Evolutionary conservation across 768 basidiomycete genomes (phyloP).

Genomic region (Rhizopogon sp.): DNA sequence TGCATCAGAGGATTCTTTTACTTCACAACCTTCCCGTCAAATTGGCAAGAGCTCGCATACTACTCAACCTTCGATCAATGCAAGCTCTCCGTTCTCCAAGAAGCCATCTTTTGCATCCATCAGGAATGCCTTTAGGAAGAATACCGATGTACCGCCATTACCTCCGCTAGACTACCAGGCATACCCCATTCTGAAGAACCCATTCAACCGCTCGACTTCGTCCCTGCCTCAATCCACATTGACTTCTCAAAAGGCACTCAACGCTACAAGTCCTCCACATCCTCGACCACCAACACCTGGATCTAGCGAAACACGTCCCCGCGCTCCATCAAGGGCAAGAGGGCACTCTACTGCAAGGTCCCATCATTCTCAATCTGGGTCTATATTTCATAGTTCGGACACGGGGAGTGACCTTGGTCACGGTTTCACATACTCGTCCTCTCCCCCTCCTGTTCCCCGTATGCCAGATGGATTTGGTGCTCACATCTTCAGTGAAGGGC

Average conservation of each 20-base stretch:
- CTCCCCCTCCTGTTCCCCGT: constrained; percentile 77
- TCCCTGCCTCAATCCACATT: constrained; percentile 54
- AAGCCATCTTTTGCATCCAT: constrained; percentile 85
- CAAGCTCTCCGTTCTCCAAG: constrained; percentile 57
- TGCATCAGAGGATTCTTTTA: constrained; percentile 70
- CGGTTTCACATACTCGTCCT: constrained; percentile 35
- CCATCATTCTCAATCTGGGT: constrained; percentile 73
- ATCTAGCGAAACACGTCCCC: constrained; percentile 36
- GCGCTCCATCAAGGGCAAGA: constrained; percentile 40
- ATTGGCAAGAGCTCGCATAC: constrained; percentile 57
- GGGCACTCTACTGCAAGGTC: constrained; percentile 64
- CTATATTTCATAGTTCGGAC: constrained; percentile 67
- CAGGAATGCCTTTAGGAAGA: constrained; percentile 81
- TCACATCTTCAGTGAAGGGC: constrained; percentile 41
- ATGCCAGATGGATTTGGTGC: constrained; percentile 60
- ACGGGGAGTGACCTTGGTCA: constrained; percentile 65
- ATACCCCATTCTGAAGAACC: constrained; percentile 73
- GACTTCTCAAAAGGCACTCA: constrained; percentile 33
- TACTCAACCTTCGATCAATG: constrained; percentile 58
- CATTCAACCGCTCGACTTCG: constrained; percentile 78
- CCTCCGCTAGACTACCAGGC: constrained; percentile 63
- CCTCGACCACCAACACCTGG: constrained; percentile 60
- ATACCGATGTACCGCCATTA: constrained; percentile 67
- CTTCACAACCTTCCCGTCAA: constrained; percentile 52
- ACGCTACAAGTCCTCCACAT: constrained; percentile 45